These are phyloP conservation scores for Brasenia schreberi DNA, from an alignment of 164 flowering plant genomes.

Conservation along the genomic window DNA sequence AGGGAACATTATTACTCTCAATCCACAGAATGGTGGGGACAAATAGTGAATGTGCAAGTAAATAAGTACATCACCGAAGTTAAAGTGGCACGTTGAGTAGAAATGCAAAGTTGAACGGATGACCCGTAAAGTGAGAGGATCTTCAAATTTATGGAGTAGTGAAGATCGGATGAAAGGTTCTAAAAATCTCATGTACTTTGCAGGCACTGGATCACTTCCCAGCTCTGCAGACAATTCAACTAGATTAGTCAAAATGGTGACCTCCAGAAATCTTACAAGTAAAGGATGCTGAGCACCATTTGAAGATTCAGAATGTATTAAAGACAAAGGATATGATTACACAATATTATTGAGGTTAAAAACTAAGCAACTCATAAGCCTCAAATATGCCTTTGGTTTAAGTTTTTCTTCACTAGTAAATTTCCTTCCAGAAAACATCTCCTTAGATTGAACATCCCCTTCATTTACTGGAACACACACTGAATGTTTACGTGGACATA, in stretches of 20 bases:
- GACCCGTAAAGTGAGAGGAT: constrained; percentile 43
- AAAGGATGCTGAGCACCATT: constrained; percentile 9
- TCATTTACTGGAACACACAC: constrained; percentile 12
- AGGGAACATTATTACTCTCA: constrained; percentile 9
- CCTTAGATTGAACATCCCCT: constrained; percentile 12
- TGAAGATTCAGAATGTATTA: constrained; percentile 12
- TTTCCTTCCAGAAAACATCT: constrained; percentile 7
- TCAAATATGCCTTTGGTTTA: constrained; percentile 9
- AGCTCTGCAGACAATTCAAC: constrained; percentile 28
- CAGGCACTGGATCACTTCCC: constrained; percentile 21
- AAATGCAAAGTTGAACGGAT: constrained; percentile 30
- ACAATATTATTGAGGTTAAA: constrained; percentile 41
- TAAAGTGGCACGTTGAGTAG: constrained; percentile 31
- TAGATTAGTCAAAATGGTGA: constrained; percentile 40
- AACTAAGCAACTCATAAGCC: constrained; percentile 34
- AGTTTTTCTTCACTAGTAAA: constrained; percentile 11
- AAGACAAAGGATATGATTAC: constrained; percentile 23
- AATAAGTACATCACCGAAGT: constrained; percentile 28
- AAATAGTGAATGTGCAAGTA: constrained; percentile 81
- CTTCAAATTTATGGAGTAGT: constrained; percentile 71
- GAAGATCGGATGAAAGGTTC: constrained; percentile 39
- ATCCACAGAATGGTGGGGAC: constrained; percentile 31
- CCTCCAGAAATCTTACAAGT: constrained; percentile 47
- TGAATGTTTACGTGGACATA: constrained; percentile 29
- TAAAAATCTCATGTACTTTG: constrained; percentile 42